Base-by-base conservation (phyloP, 495 filamentous ascomycete genomes). In the Ramalina peruviana region DNA sequence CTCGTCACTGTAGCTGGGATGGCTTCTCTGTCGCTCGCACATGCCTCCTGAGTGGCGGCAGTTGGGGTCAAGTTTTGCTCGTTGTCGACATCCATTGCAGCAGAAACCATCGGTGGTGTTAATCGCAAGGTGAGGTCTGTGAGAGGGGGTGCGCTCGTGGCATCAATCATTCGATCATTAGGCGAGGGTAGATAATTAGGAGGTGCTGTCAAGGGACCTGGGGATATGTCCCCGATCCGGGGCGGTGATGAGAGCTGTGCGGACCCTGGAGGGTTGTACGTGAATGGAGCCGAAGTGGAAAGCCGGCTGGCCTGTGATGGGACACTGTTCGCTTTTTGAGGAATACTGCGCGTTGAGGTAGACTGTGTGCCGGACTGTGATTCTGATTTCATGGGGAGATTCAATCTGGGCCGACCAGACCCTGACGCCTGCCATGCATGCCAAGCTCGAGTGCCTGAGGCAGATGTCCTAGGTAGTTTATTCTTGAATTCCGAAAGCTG, bases 401-500 rank as follows among this genome's bases (percentile, higher is more conserved):
- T 62, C 60, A 47, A 19, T 16, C 47, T 50, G 62, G 39, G 23
- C n/a, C 45, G 50, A 15, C 50, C 50, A 21, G 36, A 40, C 65
- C 70, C 27, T 68, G 70, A 16, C 70, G 63, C 36, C 65, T 66
- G 51, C 73, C 74, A 50, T 66, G 67, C 39, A 63, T 59, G 63
- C 49, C 56, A 73, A 48, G 27, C 62, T 62, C 36, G 64, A 60
- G 30, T 69, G 55, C 60, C 65, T n/a, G 61, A 58, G 0, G 54
- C 49, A 15, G 68, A 60, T 51, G 60, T 72, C 56, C 73, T 75
- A 4, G 73, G 57, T 9, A 88, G 66, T 53, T 80, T 76, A 55
- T 80, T 79, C 52, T 85, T 77, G 65, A 94, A 98, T 60, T 98
- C 92, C 37, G 93, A 90, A 45, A 98, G 72, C 63, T 92, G 90